phyloP scores from a whole-genome alignment of 345 rosid species.

The Arabis alpina region DNA sequence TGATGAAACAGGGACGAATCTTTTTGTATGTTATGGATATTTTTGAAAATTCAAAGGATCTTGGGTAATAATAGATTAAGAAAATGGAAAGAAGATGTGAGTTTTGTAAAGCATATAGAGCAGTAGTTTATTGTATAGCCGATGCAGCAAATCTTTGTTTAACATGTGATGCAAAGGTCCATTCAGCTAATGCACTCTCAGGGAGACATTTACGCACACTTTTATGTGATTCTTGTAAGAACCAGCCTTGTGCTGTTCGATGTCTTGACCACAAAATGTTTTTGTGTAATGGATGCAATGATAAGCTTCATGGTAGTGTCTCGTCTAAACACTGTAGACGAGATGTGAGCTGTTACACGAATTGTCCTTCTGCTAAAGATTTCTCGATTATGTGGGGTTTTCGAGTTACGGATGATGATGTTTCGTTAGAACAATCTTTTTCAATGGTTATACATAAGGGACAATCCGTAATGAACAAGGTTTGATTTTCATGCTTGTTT shows the following conservation, averaged over 20 bases:
- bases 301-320: conserved; percentile 48
- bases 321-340: conserved; percentile 57
- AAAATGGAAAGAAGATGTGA: conserved; percentile 72
- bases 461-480: conserved; percentile 20
- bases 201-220: conserved; percentile 74
- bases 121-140: conserved; percentile 80
- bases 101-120: conserved; percentile 70
- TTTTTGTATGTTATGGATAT: conserved; percentile 22
- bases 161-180: conserved; percentile 83
- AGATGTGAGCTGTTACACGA: conserved; percentile 59
- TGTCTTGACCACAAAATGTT: conserved; percentile 73
- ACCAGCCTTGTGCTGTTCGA: conserved; percentile 51
- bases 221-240: conserved; percentile 66
- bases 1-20: conserved; percentile 41
- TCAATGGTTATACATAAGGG: conserved; percentile 10
- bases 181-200: conserved; percentile 87
- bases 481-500: conserved; percentile 34
- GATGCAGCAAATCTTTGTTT: conserved; percentile 86
- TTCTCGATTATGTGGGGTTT: conserved; percentile 68
- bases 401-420: conserved; percentile 43
- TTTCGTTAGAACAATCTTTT: conserved; percentile 20
- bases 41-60: neutral
- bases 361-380: conserved; percentile 80
- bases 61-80: neutral
- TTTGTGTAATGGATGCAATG: conserved; percentile 66